A percentile compares a stretch with the other conserved stretches of the same genome.
phyloP scores from a whole-genome alignment of 257 asterid species.

The Ajuga chamaepitys region DNA sequence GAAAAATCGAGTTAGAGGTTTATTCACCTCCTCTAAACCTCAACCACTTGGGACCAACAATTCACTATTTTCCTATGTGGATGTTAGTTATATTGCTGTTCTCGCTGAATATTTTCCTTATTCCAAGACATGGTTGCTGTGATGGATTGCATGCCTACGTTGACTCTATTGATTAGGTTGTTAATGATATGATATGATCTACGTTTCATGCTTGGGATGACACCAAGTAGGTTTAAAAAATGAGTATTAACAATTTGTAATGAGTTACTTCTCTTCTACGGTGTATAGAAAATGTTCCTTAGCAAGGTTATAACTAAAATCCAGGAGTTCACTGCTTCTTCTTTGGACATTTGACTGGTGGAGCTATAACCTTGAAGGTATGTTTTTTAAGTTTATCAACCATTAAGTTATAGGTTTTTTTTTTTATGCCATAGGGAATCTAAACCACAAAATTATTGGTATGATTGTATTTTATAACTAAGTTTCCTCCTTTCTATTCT shows the following conservation, averaged over 20 bases:
- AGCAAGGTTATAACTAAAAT: slow-evolving; percentile 51
- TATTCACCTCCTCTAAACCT: too few relatives aligned
- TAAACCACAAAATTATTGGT: too few relatives aligned
- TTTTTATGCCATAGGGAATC: too few relatives aligned
- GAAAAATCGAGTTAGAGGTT: too few relatives aligned
- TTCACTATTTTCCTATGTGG: too few relatives aligned
- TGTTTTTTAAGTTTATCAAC: background rate
- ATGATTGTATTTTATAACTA: too few relatives aligned
- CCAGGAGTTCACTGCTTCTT: slow-evolving; percentile 70
- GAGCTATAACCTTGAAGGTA: slow-evolving; percentile 84
- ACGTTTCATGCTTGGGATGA: background rate
- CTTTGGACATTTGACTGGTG: slow-evolving; percentile 97
- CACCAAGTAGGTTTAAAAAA: background rate
- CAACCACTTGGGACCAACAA: too few relatives aligned
- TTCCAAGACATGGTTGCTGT: slow-evolving; percentile 88
- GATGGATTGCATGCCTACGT: slow-evolving; percentile 92
- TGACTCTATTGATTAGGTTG: slow-evolving; percentile 75
- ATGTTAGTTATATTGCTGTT: background rate
- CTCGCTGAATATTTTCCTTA: background rate
- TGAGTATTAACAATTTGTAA: background rate
- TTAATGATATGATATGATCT: slow-evolving; percentile 54
- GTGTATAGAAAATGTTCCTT: slow-evolving; percentile 51
- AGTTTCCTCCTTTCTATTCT: too few relatives aligned
- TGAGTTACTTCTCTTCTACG: background rate
- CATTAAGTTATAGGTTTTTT: too few relatives aligned